Evolutionary conservation across 2,329 filamentous ascomycete species (phyloP).

Genomic region (Trichoderma brevicompactum): DNA sequence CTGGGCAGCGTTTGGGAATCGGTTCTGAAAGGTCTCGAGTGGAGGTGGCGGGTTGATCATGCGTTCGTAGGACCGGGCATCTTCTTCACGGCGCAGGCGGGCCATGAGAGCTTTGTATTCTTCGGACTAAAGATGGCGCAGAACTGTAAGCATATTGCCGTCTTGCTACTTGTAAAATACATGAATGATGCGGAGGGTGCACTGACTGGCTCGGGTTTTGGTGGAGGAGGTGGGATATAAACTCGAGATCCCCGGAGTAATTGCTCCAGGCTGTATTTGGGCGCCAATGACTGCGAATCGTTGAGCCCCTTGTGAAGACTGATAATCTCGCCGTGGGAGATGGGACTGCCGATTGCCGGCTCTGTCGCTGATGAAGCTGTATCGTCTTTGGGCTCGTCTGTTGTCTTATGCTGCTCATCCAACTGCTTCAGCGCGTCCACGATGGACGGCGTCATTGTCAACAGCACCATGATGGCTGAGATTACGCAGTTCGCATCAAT

Average conservation of each 20-base stretch:
- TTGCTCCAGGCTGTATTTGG: conserved; percentile 61
- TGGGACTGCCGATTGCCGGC: conserved; percentile 64
- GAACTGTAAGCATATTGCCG: conserved; percentile 26
- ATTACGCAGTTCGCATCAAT: neutral
- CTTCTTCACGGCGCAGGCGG: conserved; percentile 79
- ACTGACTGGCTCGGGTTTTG: conserved; percentile 76
- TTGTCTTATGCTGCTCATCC: conserved; percentile 14
- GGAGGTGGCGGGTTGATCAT: conserved; percentile 68
- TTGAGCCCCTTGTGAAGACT: conserved; percentile 61
- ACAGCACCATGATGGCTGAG: conserved; percentile 65
- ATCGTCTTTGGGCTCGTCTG: conserved; percentile 32
- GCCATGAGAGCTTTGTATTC: conserved; percentile 91
- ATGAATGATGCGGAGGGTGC: neutral
- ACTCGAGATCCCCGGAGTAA: conserved; percentile 73
- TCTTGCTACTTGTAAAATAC: neutral
- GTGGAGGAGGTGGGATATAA: conserved; percentile 78
- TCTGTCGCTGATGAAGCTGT: conserved; percentile 55
- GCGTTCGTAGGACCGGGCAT: conserved; percentile 78
- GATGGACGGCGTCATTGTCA: conserved; percentile 74
- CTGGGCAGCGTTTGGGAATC: conserved; percentile 59
- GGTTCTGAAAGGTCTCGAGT: conserved; percentile 63
- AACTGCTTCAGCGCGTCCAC: conserved; percentile 61
- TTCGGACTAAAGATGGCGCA: conserved; percentile 57
- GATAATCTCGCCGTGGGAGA: conserved; percentile 72
- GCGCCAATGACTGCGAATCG: conserved; percentile 35